A percentile compares a stretch with the other conserved stretches of the same genome.
These are phyloP conservation scores for Pichia sp. DNA, from an alignment of 1,139 yeast genomes.

Conservation along the genomic window DNA sequence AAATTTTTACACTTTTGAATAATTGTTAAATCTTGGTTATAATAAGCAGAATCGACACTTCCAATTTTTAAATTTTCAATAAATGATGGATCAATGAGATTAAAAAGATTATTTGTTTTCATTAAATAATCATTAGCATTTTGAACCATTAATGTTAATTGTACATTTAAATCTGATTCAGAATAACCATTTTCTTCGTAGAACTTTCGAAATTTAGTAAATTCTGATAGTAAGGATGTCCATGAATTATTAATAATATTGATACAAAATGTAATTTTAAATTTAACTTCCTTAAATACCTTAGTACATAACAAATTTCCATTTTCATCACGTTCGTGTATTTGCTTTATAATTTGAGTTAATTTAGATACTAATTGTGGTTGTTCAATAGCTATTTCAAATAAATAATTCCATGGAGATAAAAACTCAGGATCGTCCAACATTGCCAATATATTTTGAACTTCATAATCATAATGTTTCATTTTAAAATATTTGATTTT, in stretches of 20 bases:
- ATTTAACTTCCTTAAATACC: neutral
- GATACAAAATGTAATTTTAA: neutral
- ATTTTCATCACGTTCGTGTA: neutral
- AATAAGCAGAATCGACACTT: neutral
- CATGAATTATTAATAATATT: neutral
- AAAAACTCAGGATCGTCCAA: neutral
- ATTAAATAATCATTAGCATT: neutral
- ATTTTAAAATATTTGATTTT: neutral
- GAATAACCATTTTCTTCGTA: neutral
- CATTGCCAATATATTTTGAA: neutral
- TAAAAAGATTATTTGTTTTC: neutral
- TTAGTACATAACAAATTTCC: neutral
- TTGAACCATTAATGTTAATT: neutral
- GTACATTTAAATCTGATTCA: neutral
- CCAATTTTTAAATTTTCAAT: neutral
- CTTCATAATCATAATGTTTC: neutral
- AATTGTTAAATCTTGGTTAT: neutral
- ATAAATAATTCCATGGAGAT: neutral
- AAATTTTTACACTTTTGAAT: neutral
- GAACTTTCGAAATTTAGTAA: neutral
- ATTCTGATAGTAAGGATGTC: neutral
- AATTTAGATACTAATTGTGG: neutral
- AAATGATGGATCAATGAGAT: neutral
- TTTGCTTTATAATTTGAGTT: neutral
- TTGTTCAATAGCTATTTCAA: neutral